A percentile compares a stretch with the other conserved stretches of the same genome.
These are phyloP conservation scores for Phoma sp. DNA, from an alignment of 2,329 filamentous ascomycete species.

Conservation along the genomic window DNA sequence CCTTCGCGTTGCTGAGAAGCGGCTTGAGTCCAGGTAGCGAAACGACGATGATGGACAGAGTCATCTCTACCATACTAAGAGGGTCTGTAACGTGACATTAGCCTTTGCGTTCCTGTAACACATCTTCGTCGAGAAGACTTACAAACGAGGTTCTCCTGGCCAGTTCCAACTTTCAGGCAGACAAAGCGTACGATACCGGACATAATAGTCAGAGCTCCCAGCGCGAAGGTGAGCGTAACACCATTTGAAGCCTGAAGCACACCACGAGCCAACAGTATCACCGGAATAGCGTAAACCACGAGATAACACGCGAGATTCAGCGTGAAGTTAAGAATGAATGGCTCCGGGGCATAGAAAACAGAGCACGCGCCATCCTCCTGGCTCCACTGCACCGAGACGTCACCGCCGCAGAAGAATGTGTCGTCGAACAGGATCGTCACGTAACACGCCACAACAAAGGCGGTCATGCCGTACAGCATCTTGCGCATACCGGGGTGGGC, in stretches of 20 bases:
- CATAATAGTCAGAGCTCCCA: constrained; percentile 28
- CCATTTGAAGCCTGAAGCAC: constrained; percentile 19
- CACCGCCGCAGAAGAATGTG: constrained; percentile 30
- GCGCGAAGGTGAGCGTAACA: constrained; percentile 24
- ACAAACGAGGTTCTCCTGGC: constrained; percentile 36
- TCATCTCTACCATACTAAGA: constrained; percentile 34
- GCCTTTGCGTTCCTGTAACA: too few relatives aligned
- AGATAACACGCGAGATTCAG: constrained; percentile 32
- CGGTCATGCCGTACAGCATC: constrained; percentile 30
- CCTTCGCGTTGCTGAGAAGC: background rate
- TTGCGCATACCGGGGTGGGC: constrained; percentile 28
- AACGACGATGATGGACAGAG: constrained; percentile 33
- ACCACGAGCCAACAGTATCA: constrained; percentile 20
- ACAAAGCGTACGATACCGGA: constrained; percentile 30
- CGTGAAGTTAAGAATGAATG: constrained; percentile 36
- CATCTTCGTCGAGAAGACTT: too few relatives aligned
- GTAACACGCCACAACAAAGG: constrained; percentile 29
- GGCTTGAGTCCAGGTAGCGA: constrained; percentile 30
- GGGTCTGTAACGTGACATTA: constrained; percentile 16
- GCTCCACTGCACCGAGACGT: constrained; percentile 29
- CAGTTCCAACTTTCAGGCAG: constrained; percentile 29
- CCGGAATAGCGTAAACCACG: constrained; percentile 25
- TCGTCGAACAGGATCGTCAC: constrained; percentile 32
- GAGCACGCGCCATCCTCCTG: constrained; percentile 33
- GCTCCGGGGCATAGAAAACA: constrained; percentile 32